These are phyloP conservation scores for Rutidosis leptorrhynchoides DNA, from an alignment of 129 eudicot species.

Conservation along the genomic window DNA sequence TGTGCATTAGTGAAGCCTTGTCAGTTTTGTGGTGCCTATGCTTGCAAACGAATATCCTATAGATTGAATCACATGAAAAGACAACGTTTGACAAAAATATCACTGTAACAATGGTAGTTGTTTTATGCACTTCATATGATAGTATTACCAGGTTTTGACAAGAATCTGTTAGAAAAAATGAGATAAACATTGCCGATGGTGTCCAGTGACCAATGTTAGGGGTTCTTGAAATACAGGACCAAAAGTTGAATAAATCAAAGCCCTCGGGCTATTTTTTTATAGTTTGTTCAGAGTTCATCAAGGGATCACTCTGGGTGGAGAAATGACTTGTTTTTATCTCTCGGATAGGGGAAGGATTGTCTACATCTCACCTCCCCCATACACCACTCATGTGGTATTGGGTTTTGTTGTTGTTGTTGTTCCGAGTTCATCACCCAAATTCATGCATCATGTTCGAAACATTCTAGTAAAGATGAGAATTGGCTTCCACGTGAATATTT, in stretches of 20 bases:
- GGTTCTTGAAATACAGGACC: neutral
- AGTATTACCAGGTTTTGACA: neutral
- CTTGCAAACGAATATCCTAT: neutral
- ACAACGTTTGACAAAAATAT: neutral
- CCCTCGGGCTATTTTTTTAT: neutral
- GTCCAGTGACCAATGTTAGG: neutral
- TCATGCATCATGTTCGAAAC: neutral
- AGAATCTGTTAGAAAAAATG: neutral
- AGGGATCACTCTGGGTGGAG: too few relatives aligned
- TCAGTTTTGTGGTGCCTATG: neutral
- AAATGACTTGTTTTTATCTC: too few relatives aligned
- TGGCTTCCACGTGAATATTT: conserved; percentile 12
- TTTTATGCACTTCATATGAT: conserved; percentile 6
- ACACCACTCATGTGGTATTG: too few relatives aligned
- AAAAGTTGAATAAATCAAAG: neutral
- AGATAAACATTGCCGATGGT: neutral
- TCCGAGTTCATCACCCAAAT: neutral
- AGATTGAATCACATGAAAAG: neutral
- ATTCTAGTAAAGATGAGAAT: neutral
- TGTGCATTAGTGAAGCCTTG: neutral
- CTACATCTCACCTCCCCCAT: too few relatives aligned
- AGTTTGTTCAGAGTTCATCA: neutral
- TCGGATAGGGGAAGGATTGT: too few relatives aligned
- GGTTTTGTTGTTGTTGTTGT: too few relatives aligned
- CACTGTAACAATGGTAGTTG: neutral